phyloP scores from a whole-genome alignment of 1,139 yeast species.

The Taiozyma sp. region DNA sequence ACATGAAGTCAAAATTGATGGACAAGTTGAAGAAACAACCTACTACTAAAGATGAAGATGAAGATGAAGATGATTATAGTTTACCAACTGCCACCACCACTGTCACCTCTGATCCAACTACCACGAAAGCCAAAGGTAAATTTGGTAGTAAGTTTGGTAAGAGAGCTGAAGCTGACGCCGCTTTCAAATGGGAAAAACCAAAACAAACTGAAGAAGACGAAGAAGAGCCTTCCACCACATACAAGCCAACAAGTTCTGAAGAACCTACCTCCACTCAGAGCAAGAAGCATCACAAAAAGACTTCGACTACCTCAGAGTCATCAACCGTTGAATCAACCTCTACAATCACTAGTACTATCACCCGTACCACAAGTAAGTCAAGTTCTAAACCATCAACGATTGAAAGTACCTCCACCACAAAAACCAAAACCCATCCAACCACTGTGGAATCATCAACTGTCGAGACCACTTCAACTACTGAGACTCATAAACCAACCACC shows the following conservation, averaged over 20 bases:
- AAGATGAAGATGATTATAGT: neutral
- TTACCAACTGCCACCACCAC: neutral
- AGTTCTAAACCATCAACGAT: neutral
- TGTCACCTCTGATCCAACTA: neutral
- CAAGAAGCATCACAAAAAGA: neutral
- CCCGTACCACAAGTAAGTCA: neutral
- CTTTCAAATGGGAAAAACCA: neutral
- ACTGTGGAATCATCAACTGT: neutral
- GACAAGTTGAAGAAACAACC: neutral
- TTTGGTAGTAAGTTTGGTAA: neutral
- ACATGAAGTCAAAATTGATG: neutral
- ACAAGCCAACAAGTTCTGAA: neutral
- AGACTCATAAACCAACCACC: too few relatives aligned
- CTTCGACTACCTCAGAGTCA: neutral
- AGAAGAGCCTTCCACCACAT: neutral
- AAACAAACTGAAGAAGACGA: neutral
- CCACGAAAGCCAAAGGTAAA: neutral
- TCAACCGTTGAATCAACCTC: conserved; percentile 1
- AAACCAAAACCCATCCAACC: neutral
- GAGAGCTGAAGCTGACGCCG: neutral
- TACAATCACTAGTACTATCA: neutral
- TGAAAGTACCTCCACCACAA: neutral
- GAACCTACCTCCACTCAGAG: neutral
- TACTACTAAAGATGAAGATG: neutral
- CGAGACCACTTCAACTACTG: neutral